Percentiles rank a stretch among this genome's conserved stretches.
Evolutionary conservation across 129 eudicot species (phyloP).

Genomic region (Artemisia annua): DNA sequence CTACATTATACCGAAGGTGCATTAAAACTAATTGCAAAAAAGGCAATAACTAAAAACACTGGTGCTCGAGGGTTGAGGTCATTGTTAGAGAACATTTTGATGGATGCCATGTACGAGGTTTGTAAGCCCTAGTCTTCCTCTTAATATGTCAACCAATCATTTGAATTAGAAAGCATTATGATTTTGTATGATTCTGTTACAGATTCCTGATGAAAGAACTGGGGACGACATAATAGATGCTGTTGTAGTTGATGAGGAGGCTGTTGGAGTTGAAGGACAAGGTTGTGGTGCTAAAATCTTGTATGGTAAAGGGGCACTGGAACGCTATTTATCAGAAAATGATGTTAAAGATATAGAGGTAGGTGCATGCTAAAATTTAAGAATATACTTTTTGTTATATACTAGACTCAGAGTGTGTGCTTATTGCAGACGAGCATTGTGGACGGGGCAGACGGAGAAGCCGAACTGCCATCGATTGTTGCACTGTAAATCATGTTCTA

Average conservation of each 20-base stretch:
- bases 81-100: constrained; percentile 63
- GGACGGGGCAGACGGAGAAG: constrained; percentile 56
- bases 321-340: constrained; percentile 46
- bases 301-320: constrained; percentile 67
- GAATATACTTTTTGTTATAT: neutral
- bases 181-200: constrained; percentile 22
- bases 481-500: constrained; percentile 47
- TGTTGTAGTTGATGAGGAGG: constrained; percentile 71
- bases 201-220: constrained; percentile 84
- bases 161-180: neutral
- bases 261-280: constrained; percentile 28
- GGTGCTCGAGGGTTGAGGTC: constrained; percentile 83
- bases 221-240: constrained; percentile 69
- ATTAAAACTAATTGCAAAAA: constrained; percentile 61
- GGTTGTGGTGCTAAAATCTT: constrained; percentile 69
- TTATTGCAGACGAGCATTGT: constrained; percentile 41
- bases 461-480: constrained; percentile 69
- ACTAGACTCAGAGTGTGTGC: constrained; percentile 1
- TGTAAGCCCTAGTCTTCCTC: neutral
- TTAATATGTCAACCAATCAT: neutral
- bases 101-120: constrained; percentile 94
- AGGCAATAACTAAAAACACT: constrained; percentile 69
- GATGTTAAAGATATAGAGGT: constrained; percentile 47
- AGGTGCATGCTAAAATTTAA: neutral
- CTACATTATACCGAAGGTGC: constrained; percentile 71